Evolutionary conservation across 345 rosid genomes (phyloP), one percentile per base, ranked within the genome.

Genomic region (Crucihimalaya himalaica): DNA sequence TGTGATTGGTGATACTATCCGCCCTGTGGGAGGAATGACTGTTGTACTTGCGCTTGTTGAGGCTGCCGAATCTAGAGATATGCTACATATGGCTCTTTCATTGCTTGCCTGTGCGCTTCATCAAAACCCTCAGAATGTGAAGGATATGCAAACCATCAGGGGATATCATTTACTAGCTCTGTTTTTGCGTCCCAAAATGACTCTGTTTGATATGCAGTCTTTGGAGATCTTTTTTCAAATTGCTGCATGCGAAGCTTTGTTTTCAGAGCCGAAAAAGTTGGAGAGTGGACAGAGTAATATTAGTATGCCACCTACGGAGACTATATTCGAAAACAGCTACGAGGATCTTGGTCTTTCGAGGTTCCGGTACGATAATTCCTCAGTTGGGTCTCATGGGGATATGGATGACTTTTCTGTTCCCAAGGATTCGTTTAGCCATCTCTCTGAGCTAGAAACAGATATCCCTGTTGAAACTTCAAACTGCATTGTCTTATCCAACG

Each of bases 211-310:
- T 78, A 92, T 90, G 97, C 98, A 90, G 83, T 86, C 86, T 70
- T 91, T 96, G 71, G 98, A 92, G 85, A 86, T 90, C 53, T 96
- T 96, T 82, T 96, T 96, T 73, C 97, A 89, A 78, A 90, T 92
- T 79, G 98, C 99, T 76, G 99, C 99, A 57, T 96, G 99, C 62
- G 93, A 96, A 87, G 99, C 99, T 79, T 92, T 96, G 66, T 92
- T 92, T 84, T 90, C 89, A 71, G 94, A 96, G 79, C 98, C 98
- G 56, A 96, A 84, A 83, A 96, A 86, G 79, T 63, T 84, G 82
- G 85, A 73, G 80, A 82, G 60, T 58, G 72, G 57, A 34, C 89
- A 68, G 48, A 69, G 70, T 66, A 76, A 48, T 67, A 52, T 71
- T 66, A 76, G 43, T 70, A 13, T 69, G 74, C 76, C 91, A 53